Conservation (phyloP, 371 early-diverging fungal species). For the Rhizopus arrhizus region DNA sequence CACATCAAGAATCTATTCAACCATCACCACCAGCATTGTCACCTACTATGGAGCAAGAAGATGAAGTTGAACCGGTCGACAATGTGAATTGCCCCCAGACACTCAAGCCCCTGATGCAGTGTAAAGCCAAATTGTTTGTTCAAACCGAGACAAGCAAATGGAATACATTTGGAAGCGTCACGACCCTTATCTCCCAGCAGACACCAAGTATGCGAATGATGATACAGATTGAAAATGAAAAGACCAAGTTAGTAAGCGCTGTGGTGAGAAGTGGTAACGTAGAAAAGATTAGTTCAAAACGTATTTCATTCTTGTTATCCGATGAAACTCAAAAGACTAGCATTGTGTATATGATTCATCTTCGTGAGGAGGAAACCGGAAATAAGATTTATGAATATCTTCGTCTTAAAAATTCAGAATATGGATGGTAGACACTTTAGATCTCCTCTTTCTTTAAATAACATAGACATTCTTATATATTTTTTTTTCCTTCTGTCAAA, state of each 20-base stretch:
- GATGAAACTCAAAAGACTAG: slow-evolving; percentile 38
- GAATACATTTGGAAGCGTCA: slow-evolving; percentile 43
- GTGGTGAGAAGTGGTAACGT: slow-evolving; percentile 47
- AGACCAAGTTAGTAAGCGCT: slow-evolving; percentile 41
- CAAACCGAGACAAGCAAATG: slow-evolving; percentile 48
- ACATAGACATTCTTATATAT: neutral
- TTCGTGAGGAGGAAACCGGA: slow-evolving; percentile 47
- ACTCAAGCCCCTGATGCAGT: slow-evolving; percentile 43
- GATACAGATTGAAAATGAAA: slow-evolving; percentile 49
- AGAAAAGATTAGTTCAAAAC: slow-evolving; percentile 37
- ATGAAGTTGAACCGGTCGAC: slow-evolving; percentile 28
- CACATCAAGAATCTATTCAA: slow-evolving; percentile 23
- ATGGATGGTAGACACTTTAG: slow-evolving; percentile 35
- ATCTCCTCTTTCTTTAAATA: neutral
- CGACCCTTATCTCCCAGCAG: slow-evolving; percentile 44
- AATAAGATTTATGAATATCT: slow-evolving; percentile 45
- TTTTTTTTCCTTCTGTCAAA: neutral
- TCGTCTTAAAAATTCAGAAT: slow-evolving; percentile 38
- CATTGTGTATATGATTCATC: slow-evolving; percentile 49
- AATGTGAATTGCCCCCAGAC: slow-evolving; percentile 43
- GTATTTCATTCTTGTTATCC: slow-evolving; percentile 38
- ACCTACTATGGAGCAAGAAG: neutral
- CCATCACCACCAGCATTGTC: neutral
- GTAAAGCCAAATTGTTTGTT: slow-evolving; percentile 44
- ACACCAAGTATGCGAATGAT: slow-evolving; percentile 46